Evolutionary conservation across 805 yeast genomes (phyloP).

Genomic region (Candida cerambycidarum): DNA sequence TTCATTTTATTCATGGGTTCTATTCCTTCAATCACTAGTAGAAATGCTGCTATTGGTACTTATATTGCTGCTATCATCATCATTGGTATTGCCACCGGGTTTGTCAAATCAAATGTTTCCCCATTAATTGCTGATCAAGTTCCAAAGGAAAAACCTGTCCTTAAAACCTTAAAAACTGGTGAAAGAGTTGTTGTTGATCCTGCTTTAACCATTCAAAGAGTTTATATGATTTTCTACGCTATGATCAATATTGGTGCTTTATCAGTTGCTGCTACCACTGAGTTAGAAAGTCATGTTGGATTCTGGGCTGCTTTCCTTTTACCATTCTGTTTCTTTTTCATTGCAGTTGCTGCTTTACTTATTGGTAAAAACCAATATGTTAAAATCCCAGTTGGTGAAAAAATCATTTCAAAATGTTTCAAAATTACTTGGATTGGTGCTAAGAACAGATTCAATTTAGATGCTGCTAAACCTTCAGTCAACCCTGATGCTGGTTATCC

Average conservation of each 20-base stretch:
- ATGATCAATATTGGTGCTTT: conserved; percentile 76
- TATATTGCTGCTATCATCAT: conserved; percentile 54
- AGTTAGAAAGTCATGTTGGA: conserved; percentile 63
- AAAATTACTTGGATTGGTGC: conserved; percentile 40
- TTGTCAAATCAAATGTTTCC: conserved; percentile 75
- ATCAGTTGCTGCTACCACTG: conserved; percentile 74
- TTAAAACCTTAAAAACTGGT: conserved; percentile 39
- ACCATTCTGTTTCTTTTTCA: conserved; percentile 59
- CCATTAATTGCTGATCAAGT: conserved; percentile 69
- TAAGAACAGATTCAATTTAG: conserved; percentile 49
- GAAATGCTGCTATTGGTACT: conserved; percentile 61
- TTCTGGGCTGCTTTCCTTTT: conserved; percentile 74
- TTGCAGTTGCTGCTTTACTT: conserved; percentile 51
- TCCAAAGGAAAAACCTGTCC: conserved; percentile 40
- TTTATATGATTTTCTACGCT: conserved; percentile 74
- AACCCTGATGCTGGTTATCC: conserved; percentile 47
- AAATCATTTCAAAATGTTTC: conserved; percentile 57
- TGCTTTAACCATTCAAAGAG: conserved; percentile 66
- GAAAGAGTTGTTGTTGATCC: conserved; percentile 55
- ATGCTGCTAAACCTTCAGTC: conserved; percentile 57
- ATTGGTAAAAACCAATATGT: conserved; percentile 58
- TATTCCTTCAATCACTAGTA: conserved; percentile 53
- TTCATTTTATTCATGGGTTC: conserved; percentile 69
- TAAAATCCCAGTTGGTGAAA: conserved; percentile 60
- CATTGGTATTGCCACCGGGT: conserved; percentile 78